Evolutionary conservation across 169 alveolate species (phyloP), one percentile per base, ranked within the genome.

Genomic region (Plasmodium adleri): DNA sequence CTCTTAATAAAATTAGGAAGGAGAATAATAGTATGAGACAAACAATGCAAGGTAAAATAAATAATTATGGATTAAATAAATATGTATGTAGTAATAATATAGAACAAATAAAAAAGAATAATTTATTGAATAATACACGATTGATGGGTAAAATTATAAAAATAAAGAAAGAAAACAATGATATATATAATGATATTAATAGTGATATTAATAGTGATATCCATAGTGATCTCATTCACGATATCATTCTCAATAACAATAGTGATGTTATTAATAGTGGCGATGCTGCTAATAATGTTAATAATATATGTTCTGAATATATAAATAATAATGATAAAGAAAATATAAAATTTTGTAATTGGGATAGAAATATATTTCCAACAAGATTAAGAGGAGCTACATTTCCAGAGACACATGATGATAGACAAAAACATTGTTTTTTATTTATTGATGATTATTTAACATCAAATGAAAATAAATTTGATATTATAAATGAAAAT

Each of bases 401-500:
- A 2, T 83, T 83, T 60, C 91, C 91, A 4, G 91, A 83, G 67
- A 63, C 91, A 28, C 91, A 68, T n/a, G 91, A 83, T 50, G 91
- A 83, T 83, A 52, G 91, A 54, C 91, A 83, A 63, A 83, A 83
- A 63, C 68, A 83, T 22, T 83, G 91, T 67, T 83, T 83, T 50
- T 56, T 83, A 26, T 83, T 83, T 72, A 83, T 83, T 54, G 91
- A 83, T 72, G 91, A 83, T 83, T 83, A 83, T 58, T 58, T 83
- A 68, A 83, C 91, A 3, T 83, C 91, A 0, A 83, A 83, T 49
- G 85, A 83, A 49, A 47, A 15, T 50, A 83, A 83, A 8, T 83
- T 83, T 28, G 72, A 83, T 83, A 43, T 67, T 20, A 83, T 83
- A 3, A 83, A 70, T 45, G 52, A 83, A 15, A 83, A 83, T 28